phyloP scores from a whole-genome alignment of 805 yeast genomes.

The Candida sakaeoensis region DNA sequence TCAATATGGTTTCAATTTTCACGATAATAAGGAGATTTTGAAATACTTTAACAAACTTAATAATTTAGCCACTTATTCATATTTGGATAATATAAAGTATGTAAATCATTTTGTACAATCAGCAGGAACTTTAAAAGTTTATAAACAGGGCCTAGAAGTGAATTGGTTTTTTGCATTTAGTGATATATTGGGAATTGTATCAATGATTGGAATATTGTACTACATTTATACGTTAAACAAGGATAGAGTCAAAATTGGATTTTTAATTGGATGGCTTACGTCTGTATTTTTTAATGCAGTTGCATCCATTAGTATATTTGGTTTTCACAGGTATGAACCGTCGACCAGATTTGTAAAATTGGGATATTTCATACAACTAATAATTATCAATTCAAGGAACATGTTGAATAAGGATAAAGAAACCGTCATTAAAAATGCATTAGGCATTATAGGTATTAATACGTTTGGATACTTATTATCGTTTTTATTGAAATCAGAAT shows the following conservation, averaged over 20 bases:
- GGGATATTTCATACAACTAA: conserved; percentile 19
- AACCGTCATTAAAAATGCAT: background rate
- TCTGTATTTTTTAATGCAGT: conserved; percentile 22
- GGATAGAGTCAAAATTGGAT: conserved; percentile 28
- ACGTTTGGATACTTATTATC: conserved; percentile 24
- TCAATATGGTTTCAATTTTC: background rate
- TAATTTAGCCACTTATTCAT: conserved; percentile 19
- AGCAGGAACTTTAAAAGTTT: conserved; percentile 21
- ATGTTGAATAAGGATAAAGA: conserved; percentile 17
- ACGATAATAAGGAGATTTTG: conserved; percentile 2
- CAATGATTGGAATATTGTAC: conserved; percentile 10
- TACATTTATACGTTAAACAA: background rate
- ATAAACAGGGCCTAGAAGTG: conserved; percentile 9
- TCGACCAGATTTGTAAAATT: conserved; percentile 20
- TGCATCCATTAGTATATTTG: conserved; percentile 26
- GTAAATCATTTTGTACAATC: conserved; percentile 27
- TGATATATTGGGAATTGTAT: background rate
- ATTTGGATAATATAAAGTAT: conserved; percentile 21
- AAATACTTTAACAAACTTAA: conserved; percentile 23
- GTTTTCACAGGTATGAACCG: conserved; percentile 22
- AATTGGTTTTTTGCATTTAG: conserved; percentile 8
- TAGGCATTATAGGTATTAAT: conserved; percentile 10
- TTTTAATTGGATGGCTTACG: conserved; percentile 34
- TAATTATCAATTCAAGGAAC: conserved; percentile 28
- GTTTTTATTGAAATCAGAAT: conserved; percentile 12